These are phyloP conservation scores for Nectriaceae sp. DNA, from an alignment of 2,329 filamentous ascomycete genomes.

Conservation along the genomic window DNA sequence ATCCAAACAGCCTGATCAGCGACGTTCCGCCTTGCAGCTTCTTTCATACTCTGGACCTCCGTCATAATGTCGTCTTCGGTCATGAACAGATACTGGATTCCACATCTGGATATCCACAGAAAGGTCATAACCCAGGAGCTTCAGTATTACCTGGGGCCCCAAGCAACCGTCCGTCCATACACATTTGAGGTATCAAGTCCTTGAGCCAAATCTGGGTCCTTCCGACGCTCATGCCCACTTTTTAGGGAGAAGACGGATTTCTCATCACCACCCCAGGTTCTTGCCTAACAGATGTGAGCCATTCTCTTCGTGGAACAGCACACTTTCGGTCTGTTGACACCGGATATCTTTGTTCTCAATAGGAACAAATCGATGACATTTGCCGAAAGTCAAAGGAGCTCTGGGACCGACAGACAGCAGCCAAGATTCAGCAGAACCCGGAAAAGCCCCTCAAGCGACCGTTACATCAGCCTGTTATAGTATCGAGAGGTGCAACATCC, in stretches of 20 bases:
- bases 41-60: constrained; percentile 12
- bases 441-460: constrained; percentile 57
- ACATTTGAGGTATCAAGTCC: constrained; percentile 52
- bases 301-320: constrained; percentile 1
- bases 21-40: constrained; percentile 12
- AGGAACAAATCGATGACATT: constrained; percentile 67
- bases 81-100: constrained; percentile 64
- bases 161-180: constrained; percentile 58
- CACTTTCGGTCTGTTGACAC: constrained; percentile 19
- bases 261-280: constrained; percentile 59
- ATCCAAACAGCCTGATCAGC: constrained; percentile 15
- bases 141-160: constrained; percentile 59
- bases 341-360: constrained; percentile 3
- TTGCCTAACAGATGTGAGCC: constrained; percentile 60
- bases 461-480: constrained; percentile 56
- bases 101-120: constrained; percentile 60
- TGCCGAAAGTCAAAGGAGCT: constrained; percentile 60
- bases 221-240: constrained; percentile 24
- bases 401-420: constrained; percentile 57
- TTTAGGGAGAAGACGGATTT: constrained; percentile 61
- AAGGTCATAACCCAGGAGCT: constrained; percentile 61
- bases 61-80: constrained; percentile 25
- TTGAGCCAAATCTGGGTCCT: constrained; percentile 12
- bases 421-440: constrained; percentile 46
- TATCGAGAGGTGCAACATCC: constrained; percentile 32